phyloP scores from a whole-genome alignment of 2,329 filamentous ascomycete species.

The Lecanicillium sp. region DNA sequence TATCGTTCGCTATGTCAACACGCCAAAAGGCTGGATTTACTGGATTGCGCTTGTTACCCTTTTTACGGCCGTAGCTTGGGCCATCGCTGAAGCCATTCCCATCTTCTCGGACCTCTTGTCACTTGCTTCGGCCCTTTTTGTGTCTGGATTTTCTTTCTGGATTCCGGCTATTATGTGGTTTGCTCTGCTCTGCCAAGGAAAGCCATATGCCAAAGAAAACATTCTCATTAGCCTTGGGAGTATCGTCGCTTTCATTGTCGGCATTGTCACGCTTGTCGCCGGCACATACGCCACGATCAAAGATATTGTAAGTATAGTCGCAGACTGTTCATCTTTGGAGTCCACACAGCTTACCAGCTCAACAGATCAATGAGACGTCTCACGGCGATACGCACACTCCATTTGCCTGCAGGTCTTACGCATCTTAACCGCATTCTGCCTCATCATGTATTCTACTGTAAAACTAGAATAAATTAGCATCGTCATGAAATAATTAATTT shows the following conservation, averaged over 20 bases:
- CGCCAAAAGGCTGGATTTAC: conserved; percentile 27
- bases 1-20: conserved; percentile 35
- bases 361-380: conserved; percentile 6
- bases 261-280: conserved; percentile 18
- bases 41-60: conserved; percentile 50
- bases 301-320: conserved; percentile 18
- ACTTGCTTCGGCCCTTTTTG: conserved; percentile 36
- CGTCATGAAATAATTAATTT: too few relatives aligned
- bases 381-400: conserved; percentile 3
- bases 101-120: conserved; percentile 58
- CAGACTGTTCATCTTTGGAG: background rate
- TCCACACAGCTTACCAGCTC: background rate
- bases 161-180: conserved; percentile 30
- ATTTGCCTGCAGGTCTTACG: conserved; percentile 6
- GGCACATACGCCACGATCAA: conserved; percentile 20
- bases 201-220: conserved; percentile 17
- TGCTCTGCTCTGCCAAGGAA: conserved; percentile 21
- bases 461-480: too few relatives aligned
- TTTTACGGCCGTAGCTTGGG: conserved; percentile 55
- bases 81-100: conserved; percentile 63
- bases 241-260: conserved; percentile 19
- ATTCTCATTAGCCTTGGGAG: conserved; percentile 16
- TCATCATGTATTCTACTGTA: too few relatives aligned
- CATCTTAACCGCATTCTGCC: too few relatives aligned
- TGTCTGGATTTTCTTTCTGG: conserved; percentile 30